Evolutionary conservation across 371 early-diverging fungal genomes (phyloP), one percentile per base, ranked within the genome.

Genomic region (Parasitella parasitica): DNA sequence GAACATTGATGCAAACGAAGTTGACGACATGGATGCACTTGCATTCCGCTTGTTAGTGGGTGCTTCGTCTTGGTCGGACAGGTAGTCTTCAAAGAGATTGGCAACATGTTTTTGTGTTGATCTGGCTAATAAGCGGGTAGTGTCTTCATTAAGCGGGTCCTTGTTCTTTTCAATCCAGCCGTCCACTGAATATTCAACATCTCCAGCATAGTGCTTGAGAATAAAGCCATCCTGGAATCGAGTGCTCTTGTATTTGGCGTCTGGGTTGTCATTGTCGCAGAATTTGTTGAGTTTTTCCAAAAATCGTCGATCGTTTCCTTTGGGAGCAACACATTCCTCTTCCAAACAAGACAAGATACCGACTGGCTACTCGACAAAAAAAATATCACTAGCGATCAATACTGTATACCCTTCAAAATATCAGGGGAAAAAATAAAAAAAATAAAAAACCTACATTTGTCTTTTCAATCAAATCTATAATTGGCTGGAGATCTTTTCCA

Each of bases 101-200:
- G 91, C 91, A 22, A 97, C 76, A 66, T 88, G 94, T 35, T 78
- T 80, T 56, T 96, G 91, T 9, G 86, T 76, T 8, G 97, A 96
- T 16, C 83, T 85, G 26, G 95, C 94, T 38, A 99, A 75, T 24
- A 98, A 78, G 5, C 90, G 80, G 1, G 97, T 94, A 36, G 99
- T 82, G 72, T 94, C 94, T 64, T 98, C 99, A 75, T 98, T 98
- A 48, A 98, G 83, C n/a, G 99, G 97, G 70, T 99, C 99, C 78
- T 98, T 99, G 89, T 99, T 99, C 83, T 98, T 98, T 66, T 96
- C 94, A 22, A 99, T 84, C 99, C 99, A 99, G 5, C 96, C 98
- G 3, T 80, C 70, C n/a, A 93, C 93, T 54, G 82, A 86, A 72
- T 99, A 99, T 70, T 97, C 95, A 30, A 99, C 99, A 50, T 92